Conservation (phyloP, 2,329 filamentous ascomycete genomes). For the Exophiala calicioides region DNA sequence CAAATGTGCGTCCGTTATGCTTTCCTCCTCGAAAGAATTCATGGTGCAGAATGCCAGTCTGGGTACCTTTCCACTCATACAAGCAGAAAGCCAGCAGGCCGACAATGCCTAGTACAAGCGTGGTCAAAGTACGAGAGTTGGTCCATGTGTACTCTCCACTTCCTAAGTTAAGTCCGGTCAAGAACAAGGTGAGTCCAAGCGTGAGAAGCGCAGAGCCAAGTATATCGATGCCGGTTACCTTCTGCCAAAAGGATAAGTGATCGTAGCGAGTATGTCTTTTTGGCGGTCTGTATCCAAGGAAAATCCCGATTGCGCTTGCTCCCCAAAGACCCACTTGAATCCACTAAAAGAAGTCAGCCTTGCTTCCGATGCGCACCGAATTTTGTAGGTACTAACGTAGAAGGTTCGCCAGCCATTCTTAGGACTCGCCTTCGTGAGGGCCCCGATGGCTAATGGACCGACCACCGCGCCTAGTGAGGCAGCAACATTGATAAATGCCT, state of each 20-base stretch:
- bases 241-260: slow-evolving; percentile 26
- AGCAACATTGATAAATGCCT: slow-evolving; percentile 25
- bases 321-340: slow-evolving; percentile 28
- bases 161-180: slow-evolving; percentile 26
- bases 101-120: slow-evolving; percentile 20
- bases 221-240: slow-evolving; percentile 23
- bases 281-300: slow-evolving; percentile 26
- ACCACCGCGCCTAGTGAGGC: slow-evolving; percentile 20
- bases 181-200: slow-evolving; percentile 21
- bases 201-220: slow-evolving; percentile 21
- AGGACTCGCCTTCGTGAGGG: slow-evolving; percentile 13
- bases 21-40: slow-evolving; percentile 24
- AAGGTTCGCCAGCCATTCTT: slow-evolving; percentile 26
- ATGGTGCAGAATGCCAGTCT: slow-evolving; percentile 25
- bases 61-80: slow-evolving; percentile 28
- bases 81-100: slow-evolving; percentile 23
- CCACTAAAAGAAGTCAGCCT: too few species aligned
- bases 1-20: slow-evolving; percentile 23
- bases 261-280: slow-evolving; percentile 26
- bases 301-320: slow-evolving; percentile 22
- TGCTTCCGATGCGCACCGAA: too few species aligned
- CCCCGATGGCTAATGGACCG: slow-evolving; percentile 24
- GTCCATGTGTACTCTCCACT: slow-evolving; percentile 25
- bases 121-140: slow-evolving; percentile 20
- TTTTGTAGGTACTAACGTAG: too few species aligned